These are phyloP conservation scores for Ceratocystis smalleyi DNA, from an alignment of 2,329 filamentous ascomycete species.

Conservation along the genomic window DNA sequence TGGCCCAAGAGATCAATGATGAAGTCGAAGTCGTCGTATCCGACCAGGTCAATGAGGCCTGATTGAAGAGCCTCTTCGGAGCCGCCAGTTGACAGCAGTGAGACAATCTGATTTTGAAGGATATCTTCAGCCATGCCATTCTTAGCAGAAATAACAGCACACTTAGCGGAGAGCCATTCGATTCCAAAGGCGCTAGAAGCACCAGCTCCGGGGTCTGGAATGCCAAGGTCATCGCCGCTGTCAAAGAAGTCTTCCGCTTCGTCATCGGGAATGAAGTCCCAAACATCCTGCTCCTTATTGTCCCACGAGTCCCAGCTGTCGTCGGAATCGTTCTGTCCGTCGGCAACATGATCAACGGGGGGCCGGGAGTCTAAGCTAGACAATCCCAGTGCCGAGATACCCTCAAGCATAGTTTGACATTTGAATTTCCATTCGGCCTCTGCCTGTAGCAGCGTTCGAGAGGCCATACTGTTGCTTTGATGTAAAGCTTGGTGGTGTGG, in stretches of 20 bases:
- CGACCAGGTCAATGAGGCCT: constrained; percentile 72
- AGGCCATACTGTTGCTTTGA: constrained; percentile 2
- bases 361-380: constrained; percentile 27
- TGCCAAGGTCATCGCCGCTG: constrained; percentile 22
- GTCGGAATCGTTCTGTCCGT: constrained; percentile 38
- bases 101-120: constrained; percentile 63
- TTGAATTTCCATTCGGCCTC: constrained; percentile 60
- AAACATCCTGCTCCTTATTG: constrained; percentile 63
- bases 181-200: constrained; percentile 33
- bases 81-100: constrained; percentile 51
- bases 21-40: constrained; percentile 85
- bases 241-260: constrained; percentile 44
- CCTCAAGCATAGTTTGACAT: constrained; percentile 70
- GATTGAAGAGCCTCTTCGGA: constrained; percentile 83
- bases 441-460: neutral
- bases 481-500: neutral
- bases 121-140: constrained; percentile 52
- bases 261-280: constrained; percentile 75
- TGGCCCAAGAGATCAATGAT: constrained; percentile 79
- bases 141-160: constrained; percentile 48
- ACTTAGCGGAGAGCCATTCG: constrained; percentile 58
- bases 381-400: constrained; percentile 57
- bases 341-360: constrained; percentile 20
- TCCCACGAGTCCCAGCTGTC: constrained; percentile 36
- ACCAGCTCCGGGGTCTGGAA: constrained; percentile 21